A percentile compares a stretch with the other conserved stretches of the same genome.
Evolutionary conservation across 2,329 filamentous ascomycete species (phyloP).

Genomic region (Aureobasidium namibiae): DNA sequence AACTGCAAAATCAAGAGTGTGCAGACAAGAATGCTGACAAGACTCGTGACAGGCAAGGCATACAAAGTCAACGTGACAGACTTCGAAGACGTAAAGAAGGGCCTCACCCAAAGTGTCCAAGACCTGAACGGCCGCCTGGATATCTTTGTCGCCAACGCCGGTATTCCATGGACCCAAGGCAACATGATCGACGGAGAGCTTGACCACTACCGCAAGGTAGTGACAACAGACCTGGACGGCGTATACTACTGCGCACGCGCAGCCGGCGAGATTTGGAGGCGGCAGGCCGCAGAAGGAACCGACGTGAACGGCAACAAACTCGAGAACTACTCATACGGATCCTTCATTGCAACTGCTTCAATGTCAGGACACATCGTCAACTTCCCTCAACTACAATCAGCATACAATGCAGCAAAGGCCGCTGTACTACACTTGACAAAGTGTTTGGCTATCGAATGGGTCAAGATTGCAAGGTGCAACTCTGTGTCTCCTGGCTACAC

Average conservation of each 20-base stretch:
- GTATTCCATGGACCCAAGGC: conserved; percentile 64
- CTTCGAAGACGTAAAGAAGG: conserved; percentile 32
- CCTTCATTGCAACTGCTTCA: conserved; percentile 64
- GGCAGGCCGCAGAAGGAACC: conserved; percentile 61
- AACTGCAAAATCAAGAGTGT: background rate
- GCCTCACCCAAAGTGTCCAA: conserved; percentile 35
- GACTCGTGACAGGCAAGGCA: conserved; percentile 32
- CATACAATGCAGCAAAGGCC: conserved; percentile 32
- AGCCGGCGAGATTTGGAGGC: conserved; percentile 60
- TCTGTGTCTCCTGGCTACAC: conserved; percentile 66
- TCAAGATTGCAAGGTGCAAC: conserved; percentile 65
- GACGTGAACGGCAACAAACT: conserved; percentile 38
- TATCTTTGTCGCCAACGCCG: conserved; percentile 71
- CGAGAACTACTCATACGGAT: conserved; percentile 22
- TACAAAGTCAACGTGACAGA: conserved; percentile 42
- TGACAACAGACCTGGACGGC: conserved; percentile 65
- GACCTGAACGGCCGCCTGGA: conserved; percentile 71
- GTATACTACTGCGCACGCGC: conserved; percentile 70
- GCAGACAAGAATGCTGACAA: background rate
- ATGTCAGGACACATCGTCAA: conserved; percentile 76
- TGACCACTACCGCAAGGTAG: conserved; percentile 58
- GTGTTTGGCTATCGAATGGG: conserved; percentile 69
- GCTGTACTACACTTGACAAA: conserved; percentile 42
- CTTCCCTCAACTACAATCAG: conserved; percentile 64
- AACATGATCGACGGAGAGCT: conserved; percentile 57